Percentiles rank a stretch among this genome's conserved stretches.
Evolutionary conservation across 371 early-diverging fungal species (phyloP).

Genomic region (Mucor racemosus): DNA sequence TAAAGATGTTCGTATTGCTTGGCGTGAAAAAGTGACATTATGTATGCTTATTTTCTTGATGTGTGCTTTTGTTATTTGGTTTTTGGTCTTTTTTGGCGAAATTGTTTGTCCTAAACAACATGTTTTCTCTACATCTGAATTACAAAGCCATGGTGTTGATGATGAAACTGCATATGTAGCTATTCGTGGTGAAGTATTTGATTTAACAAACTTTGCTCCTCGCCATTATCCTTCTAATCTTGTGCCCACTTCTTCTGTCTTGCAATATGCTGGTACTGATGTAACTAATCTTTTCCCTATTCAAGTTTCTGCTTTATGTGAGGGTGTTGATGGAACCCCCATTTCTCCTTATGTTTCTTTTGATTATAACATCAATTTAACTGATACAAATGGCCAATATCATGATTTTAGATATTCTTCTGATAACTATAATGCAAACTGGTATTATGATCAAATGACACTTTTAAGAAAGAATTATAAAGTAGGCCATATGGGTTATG

Average conservation of each 20-base stretch:
- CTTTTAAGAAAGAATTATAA: conserved; percentile 48
- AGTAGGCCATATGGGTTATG: conserved; percentile 47
- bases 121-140: conserved; percentile 67
- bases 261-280: conserved; percentile 71
- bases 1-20: conserved; percentile 88
- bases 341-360: conserved; percentile 41
- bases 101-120: conserved; percentile 87
- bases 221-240: conserved; percentile 60
- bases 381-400: conserved; percentile 48
- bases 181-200: conserved; percentile 79
- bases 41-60: conserved; percentile 85
- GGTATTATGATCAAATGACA: conserved; percentile 55
- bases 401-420: conserved; percentile 54
- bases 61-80: conserved; percentile 85
- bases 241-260: conserved; percentile 53
- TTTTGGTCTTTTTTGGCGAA: conserved; percentile 86
- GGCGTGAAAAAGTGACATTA: conserved; percentile 96
- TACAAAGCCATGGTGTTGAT: conserved; percentile 46
- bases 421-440: conserved; percentile 41
- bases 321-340: conserved; percentile 27
- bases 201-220: conserved; percentile 64
- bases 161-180: conserved; percentile 55
- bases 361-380: conserved; percentile 42
- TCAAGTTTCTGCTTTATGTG: conserved; percentile 66
- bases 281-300: conserved; percentile 74